Conservation (phyloP, 257 asterid genomes). For the Jacaranda copaia region DNA sequence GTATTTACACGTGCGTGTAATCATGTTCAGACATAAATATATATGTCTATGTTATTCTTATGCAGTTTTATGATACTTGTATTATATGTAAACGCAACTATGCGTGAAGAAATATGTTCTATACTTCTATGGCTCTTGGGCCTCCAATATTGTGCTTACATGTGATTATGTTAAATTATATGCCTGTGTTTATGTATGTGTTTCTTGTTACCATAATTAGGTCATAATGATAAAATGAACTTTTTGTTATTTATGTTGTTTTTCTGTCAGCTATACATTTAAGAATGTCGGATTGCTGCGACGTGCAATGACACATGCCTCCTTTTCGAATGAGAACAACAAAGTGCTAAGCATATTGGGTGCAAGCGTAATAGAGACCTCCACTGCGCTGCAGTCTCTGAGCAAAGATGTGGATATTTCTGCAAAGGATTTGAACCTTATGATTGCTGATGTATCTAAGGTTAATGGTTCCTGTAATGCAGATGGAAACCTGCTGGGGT, state of each 20-base stretch:
- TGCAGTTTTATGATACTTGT: conserved; percentile 16
- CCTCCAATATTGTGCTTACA: not conserved
- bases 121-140: not conserved
- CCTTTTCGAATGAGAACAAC: conserved; percentile 85
- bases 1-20: not conserved
- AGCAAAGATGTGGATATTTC: conserved; percentile 55
- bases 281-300: conserved; percentile 57
- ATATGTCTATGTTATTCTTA: not conserved
- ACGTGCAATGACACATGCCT: conserved; percentile 81
- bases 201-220: conserved; percentile 7
- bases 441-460: conserved; percentile 49
- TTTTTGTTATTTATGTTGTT: not conserved
- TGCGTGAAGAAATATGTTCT: not conserved
- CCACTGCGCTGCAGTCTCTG: conserved; percentile 48
- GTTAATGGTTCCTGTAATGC: conserved; percentile 63
- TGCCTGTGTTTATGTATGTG: not conserved
- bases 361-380: conserved; percentile 54
- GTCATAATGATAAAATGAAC: not conserved
- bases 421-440: conserved; percentile 60
- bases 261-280: conserved; percentile 60
- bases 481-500: conserved; percentile 60
- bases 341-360: conserved; percentile 75
- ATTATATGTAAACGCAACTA: not conserved
- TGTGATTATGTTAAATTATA: not conserved
- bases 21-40: not conserved